A percentile compares a stretch with the other conserved stretches of the same genome.
phyloP scores from a whole-genome alignment of 805 yeast genomes.

The Metschnikowia lachancei region DNA sequence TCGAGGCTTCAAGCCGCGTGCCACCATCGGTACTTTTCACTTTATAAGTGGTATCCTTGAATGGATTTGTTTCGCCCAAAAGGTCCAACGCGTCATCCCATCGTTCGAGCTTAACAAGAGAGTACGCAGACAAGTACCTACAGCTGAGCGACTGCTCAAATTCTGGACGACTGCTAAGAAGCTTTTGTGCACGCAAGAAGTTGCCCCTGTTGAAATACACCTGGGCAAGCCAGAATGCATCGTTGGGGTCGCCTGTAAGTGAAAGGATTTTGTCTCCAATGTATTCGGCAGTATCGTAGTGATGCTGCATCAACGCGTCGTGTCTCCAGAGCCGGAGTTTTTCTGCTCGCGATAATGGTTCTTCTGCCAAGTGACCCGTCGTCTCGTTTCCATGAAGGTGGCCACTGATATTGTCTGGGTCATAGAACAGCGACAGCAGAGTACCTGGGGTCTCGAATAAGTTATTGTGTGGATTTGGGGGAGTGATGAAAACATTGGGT shows the following conservation, averaged over 20 bases:
- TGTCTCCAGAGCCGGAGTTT: constrained; percentile 87
- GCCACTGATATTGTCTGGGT: constrained; percentile 23
- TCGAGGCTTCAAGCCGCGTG: constrained; percentile 78
- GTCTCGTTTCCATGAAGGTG: constrained; percentile 10
- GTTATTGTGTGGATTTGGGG: constrained; percentile 45
- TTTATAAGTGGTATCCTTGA: constrained; percentile 43
- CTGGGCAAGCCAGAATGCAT: constrained; percentile 96
- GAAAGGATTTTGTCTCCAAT: constrained; percentile 88
- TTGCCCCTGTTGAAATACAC: constrained; percentile 75
- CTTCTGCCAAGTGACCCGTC: constrained; percentile 15
- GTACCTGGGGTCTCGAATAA: constrained; percentile 44
- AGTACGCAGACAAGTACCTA: constrained; percentile 73
- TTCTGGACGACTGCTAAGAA: constrained; percentile 54
- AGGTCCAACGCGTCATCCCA: constrained; percentile 89
- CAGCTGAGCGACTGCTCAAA: constrained; percentile 68
- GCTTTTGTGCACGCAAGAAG: constrained; percentile 72
- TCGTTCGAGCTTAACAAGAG: constrained; percentile 65
- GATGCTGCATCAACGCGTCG: constrained; percentile 90
- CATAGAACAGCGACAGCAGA: constrained; percentile 39
- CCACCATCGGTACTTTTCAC: constrained; percentile 71
- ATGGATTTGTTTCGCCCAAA: constrained; percentile 80
- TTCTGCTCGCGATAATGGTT: constrained; percentile 75
- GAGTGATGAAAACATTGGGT: constrained; percentile 44
- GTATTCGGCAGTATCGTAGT: constrained; percentile 82
- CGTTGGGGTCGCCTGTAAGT: constrained; percentile 82